Base-by-base conservation (phyloP, 1,284 basidiomycete genomes). In the Sanguinoderma infundibulare region DNA sequence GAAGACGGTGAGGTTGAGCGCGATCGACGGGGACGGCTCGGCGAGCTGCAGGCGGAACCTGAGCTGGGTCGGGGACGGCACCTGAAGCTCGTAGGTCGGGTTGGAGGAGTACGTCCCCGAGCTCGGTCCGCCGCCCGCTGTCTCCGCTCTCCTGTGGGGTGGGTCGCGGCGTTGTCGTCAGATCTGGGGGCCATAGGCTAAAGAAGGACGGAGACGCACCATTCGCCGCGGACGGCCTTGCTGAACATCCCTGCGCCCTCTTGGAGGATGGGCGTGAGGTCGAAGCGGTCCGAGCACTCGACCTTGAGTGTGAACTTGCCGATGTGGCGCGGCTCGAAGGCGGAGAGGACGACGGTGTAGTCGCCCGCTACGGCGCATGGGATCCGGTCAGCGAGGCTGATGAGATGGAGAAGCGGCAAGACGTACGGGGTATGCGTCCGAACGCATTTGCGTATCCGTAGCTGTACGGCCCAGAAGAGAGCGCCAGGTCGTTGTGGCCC, bases 241-340 rank as follows among this genome's bases (percentile, higher is more conserved):
- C 78, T 79, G 72, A 90, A 97, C 95, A 98, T 94, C 0, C 96
- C 96, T 0, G 95, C 94, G 0, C 95, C 95, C 75, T 98, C 96
- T 58, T 89, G 87, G 0, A 91, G 90, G 66, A 98, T 96, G 1
- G 89, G 78, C 64, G 86, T 87, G 59, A 96, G 76, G 44, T 89
- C 85, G 55, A 90, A 82, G n/a, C 84, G 82, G 22, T 77, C 70
- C 0, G 87, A 82, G 50, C 88, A 87, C 55, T 92, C 86, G 3
- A 93, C 75, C 22, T 77, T 77, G 24, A 98, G 74, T 0, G 79
- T 79, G 74, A 88, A 97, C 15, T 81, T 66, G 2, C 92, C 93
- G 3, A 80, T 77, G 62, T 89, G 83, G 6, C 81, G 82, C 0
- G 93, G 87, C 64, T 92, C 90, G 71, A 95, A 98, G 0, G 93